These are phyloP conservation scores for Sporothrix brasiliensis DNA, from an alignment of 2,329 filamentous ascomycete genomes.

Conservation along the genomic window DNA sequence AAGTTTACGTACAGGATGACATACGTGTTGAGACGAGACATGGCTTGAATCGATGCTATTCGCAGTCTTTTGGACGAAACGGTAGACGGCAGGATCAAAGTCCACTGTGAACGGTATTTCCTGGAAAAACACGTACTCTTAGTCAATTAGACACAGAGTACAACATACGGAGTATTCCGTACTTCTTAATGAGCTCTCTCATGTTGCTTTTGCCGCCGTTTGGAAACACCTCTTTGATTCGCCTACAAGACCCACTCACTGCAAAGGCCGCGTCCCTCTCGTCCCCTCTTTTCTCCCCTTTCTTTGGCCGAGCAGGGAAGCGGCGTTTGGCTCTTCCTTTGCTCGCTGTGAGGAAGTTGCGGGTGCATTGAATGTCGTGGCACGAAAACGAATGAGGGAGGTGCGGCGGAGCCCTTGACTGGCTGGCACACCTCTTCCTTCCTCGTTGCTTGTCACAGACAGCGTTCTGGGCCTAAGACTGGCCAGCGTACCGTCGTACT, in stretches of 20 bases:
- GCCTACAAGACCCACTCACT: slow-evolving; percentile 5
- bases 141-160: no score
- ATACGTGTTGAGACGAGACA: neutral
- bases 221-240: neutral
- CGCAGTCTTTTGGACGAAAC: no score
- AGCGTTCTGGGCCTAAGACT: slow-evolving; percentile 9
- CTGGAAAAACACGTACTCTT: neutral
- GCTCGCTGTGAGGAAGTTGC: slow-evolving; percentile 9
- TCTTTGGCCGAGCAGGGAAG: slow-evolving; percentile 12
- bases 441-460: neutral
- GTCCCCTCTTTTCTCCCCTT: slow-evolving; percentile 1
- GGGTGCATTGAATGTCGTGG: slow-evolving; percentile 12
- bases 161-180: no score
- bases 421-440: slow-evolving; percentile 12
- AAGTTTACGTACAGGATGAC: neutral
- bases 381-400: slow-evolving; percentile 10
- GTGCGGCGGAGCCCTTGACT: slow-evolving; percentile 11
- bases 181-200: neutral
- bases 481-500: neutral
- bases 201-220: neutral
- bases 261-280: neutral
- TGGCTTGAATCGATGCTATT: neutral
- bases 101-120: neutral
- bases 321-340: neutral
- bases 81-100: neutral